Evolutionary conservation across 2,329 filamentous ascomycete species (phyloP).

Genomic region (Tolypocladium pustulatum): DNA sequence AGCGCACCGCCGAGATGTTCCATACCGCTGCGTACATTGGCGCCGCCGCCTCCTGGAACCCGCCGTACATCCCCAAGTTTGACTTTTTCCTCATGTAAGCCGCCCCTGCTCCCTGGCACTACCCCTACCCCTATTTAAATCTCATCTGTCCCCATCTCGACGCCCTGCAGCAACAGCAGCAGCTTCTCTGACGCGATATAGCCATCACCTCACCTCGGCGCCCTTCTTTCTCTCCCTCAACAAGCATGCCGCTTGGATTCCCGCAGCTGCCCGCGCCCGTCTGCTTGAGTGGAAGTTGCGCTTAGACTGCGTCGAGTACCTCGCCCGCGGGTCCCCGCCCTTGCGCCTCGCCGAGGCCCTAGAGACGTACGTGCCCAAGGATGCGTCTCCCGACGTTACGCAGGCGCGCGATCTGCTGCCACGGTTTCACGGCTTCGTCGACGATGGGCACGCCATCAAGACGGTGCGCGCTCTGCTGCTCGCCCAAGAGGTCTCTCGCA

Average conservation of each 20-base stretch:
- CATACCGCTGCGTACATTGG: conserved; percentile 46
- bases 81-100: conserved; percentile 66
- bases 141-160: no score
- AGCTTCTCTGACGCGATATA: conserved; percentile 19
- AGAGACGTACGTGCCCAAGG: conserved; percentile 43
- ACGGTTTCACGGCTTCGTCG: conserved; percentile 38
- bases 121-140: not conserved
- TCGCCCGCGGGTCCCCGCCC: conserved; percentile 52
- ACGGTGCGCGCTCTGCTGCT: conserved; percentile 59
- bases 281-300: conserved; percentile 77
- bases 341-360: conserved; percentile 40
- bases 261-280: conserved; percentile 49
- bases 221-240: conserved; percentile 68
- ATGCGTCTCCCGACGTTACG: conserved; percentile 25
- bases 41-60: conserved; percentile 47
- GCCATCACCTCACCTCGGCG: conserved; percentile 62
- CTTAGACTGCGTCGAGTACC: conserved; percentile 63
- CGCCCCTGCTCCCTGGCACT: not conserved
- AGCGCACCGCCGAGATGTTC: conserved; percentile 53
- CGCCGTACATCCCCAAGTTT: conserved; percentile 56
- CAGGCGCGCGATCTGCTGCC: conserved; percentile 37
- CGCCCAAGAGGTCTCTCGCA: conserved; percentile 41
- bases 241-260: conserved; percentile 45
- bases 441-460: conserved; percentile 79
- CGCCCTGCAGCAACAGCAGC: not conserved